Evolutionary conservation across 345 rosid genomes (phyloP), one percentile per base, ranked within the genome.

Genomic region (Dipteronia sinensis): DNA sequence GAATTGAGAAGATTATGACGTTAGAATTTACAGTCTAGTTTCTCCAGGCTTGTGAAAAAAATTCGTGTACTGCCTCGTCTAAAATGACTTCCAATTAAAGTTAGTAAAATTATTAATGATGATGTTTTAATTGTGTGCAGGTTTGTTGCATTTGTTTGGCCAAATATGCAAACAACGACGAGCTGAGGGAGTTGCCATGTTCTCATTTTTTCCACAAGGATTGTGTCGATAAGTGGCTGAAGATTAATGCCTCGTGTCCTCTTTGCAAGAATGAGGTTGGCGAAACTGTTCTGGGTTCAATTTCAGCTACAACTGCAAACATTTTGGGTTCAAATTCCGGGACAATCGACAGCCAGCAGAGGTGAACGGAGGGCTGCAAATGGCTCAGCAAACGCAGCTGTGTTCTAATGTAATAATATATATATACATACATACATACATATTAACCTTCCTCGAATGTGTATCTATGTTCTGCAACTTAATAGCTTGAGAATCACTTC

Each of bases 91-190:
- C 13, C 19, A n/a, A 56, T 59, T 22, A 16, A 27, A 34, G 38
- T 34, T 34, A 4, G 7, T 34, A 34, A 34, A 34, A 42, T 42
- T 42, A 8, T 42, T 42, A 19, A 69, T 63, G 23, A 16, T 27
- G 59, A 31, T 76, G 31, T 20, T 68, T 42, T 63, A 19, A 46
- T 9, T 25, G 10, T 59, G 44, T 61, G 23, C 86, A 94, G 98
- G 94, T 88, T 63, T 96, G 99, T 86, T 96, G 99, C 89, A 94
- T 94, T 80, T 96, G 99, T 82, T 85, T 96, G 85, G 97, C 97
- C 13, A 96, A 89, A 71, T 96, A 92, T 74, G 91, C 90, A n/a
- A 91, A 96, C 83, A 94, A 94, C 11, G 99, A 94, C 11, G 99
- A 96, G 85, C 83, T 96, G 81, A 88, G 94, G 82, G 99, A 94